phyloP scores from a whole-genome alignment of 2,329 filamentous ascomycete species.

The Colletotrichum acutatum region DNA sequence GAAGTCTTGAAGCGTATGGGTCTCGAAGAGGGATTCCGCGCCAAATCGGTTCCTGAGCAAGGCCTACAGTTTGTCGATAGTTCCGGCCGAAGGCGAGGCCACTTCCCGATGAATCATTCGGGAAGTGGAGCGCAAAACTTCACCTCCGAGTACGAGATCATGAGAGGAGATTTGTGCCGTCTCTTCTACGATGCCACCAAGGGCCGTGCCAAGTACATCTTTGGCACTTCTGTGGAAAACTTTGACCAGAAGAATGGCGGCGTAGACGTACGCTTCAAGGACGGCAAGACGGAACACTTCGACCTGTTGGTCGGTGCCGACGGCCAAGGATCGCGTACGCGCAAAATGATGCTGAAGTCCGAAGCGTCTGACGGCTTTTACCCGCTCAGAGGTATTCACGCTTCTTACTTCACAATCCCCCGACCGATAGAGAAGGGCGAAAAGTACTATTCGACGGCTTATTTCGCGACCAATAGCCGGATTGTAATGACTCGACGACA shows the following conservation, averaged over 20 bases:
- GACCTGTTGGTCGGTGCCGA: constrained; percentile 67
- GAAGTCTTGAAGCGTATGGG: constrained; percentile 63
- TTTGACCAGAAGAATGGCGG: constrained; percentile 38
- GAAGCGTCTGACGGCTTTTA: constrained; percentile 37
- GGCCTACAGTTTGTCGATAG: constrained; percentile 57
- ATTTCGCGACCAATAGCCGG: constrained; percentile 47
- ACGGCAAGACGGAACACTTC: constrained; percentile 54
- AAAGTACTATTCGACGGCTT: constrained; percentile 50
- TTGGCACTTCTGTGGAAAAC: constrained; percentile 44
- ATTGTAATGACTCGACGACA: constrained; percentile 54
- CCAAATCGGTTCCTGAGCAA: constrained; percentile 55
- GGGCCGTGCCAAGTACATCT: constrained; percentile 42
- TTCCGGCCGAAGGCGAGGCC: constrained; percentile 49
- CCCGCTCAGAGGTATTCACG: constrained; percentile 37
- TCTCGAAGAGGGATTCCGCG: constrained; percentile 54
- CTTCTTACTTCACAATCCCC: constrained; percentile 42
- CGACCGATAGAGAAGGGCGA: constrained; percentile 43
- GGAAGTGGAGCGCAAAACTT: constrained; percentile 47
- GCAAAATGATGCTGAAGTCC: constrained; percentile 48
- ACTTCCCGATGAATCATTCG: constrained; percentile 33
- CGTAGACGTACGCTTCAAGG: constrained; percentile 48
- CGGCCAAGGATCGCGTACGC: constrained; percentile 60
- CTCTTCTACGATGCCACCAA: constrained; percentile 52
- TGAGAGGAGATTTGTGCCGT: constrained; percentile 61
- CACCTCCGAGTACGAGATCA: constrained; percentile 64